Evolutionary conservation across 2,329 filamentous ascomycete genomes (phyloP), one percentile per base, ranked within the genome.

Genomic region (Aspergillus udagawae): DNA sequence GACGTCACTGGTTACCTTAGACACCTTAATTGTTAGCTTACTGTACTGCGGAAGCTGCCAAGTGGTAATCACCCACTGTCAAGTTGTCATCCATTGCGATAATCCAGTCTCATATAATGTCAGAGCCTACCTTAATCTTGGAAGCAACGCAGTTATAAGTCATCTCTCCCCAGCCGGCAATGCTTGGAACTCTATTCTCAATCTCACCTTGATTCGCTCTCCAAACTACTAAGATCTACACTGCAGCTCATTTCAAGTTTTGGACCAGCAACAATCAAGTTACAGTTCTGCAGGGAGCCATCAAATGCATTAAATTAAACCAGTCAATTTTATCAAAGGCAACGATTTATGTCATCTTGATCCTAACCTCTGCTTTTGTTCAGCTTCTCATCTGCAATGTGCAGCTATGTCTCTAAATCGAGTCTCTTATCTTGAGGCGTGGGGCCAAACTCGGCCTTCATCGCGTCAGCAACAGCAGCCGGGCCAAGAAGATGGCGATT

Each of bases 351-450:
- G 32, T 7, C 14, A n/a, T 17, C 29, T 32, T 4, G 7, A 38
- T 17, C 14, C 32, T 38, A 7, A 7, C 14, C 32, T 38, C 32
- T 17, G 32, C 32, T 17, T 38, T 17, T 38, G 14, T 38, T 38
- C 32, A 17, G 14, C 32, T 7, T 38, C 32, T 38, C 32, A 38
- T 38, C 32, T 44, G n/a, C 20, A 28, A 28, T 41, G 6, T 41
- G 12, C 21, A 45, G 25, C 49, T 60, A 79, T 79, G 76, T 78
- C 76, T 50, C 65, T 79, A 17, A 70, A 70, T 51, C 73, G 76
- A 54, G 67, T 77, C 48, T 71, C 73, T 38, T 78, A 77, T 44
- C 63, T 77, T n/a, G 75, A 78, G 62, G 73, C 74, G 47, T 77
- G 75, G 71, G 75, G 77, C 45, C 71, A 71, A 27, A 70, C 65